Evolutionary conservation across 176 grass and related monocot genomes (phyloP), one percentile per base, ranked within the genome.

Genomic region (Puccinellia tenuiflora): DNA sequence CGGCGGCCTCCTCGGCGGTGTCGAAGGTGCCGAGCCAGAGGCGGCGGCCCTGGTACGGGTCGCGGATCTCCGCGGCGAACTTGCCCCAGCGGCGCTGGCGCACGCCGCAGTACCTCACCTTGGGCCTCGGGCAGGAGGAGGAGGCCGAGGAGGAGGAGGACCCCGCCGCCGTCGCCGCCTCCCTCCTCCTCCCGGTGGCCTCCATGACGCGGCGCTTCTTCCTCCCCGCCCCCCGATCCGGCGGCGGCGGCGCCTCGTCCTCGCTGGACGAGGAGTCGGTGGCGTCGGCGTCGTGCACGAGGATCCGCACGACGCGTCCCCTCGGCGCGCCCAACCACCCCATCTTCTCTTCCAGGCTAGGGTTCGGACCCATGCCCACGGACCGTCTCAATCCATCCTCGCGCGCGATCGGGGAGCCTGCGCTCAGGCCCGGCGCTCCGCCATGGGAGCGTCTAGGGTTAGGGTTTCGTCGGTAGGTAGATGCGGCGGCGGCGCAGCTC

Each of bases 181-280:
- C 87, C 57, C 12, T 54, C 75, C 53, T 57, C 51, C 80, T 73
- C 13, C 9, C 16, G 21, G n/a, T 14, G 22, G 84, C 84, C 47
- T 78, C 87, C 70, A 79, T 84, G 10, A 70, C 77, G 3, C 62
- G 82, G 54, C 85, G 85, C 90, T 79, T 80, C 79, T 67, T 86
- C 59, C 66, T 34, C 53, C 15, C 67, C 29, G 39, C 75, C 54
- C 8, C 67, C 59, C 42, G 81, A 35, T 37, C 24, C 68, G 14
- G 9, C 67, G 53, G 55, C 2, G 30, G 62, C 3, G 70, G 15
- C 4, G 70, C 46, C 31, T 94, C 94, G 35, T 94, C 94, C 40
- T 97, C 94, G 73, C 92, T 92, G n/a, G 94, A 97, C 9, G 94
- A 97, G 22, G 94, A 97, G 68, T 97, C 92, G 5, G 94, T 97